Base-by-base conservation (phyloP, 805 yeast species). In the Yarrowia divulgata region DNA sequence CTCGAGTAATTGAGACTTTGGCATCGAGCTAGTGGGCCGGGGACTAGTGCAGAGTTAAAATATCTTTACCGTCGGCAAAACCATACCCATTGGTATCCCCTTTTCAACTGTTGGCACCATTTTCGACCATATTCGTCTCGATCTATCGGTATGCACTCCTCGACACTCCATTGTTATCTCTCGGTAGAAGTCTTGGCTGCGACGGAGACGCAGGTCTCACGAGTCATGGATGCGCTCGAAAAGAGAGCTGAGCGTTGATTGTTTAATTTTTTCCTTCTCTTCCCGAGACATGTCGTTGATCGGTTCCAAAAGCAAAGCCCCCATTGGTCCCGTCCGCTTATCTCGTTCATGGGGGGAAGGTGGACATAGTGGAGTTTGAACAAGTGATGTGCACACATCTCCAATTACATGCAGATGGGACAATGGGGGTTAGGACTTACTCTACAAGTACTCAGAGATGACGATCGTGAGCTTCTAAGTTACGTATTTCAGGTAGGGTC, bases 201-300 rank as follows among this genome's bases (percentile, higher is more conserved):
- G 40, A 34, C 57, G 40, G 57, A 34, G n/a, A 50, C 18, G 57
- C 57, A 50, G 9, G 19, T 34, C 23, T 6, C 57, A 50, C 57
- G 40, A 50, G 57, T 9, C 18, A 4, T 8, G 0, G 40, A n/a
- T 34, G 57, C 39, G 4, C 13, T 10, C 18, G 9, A 32, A 37
- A 32, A 49, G 19, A 32, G 13, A 16, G n/a, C 32, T 13, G 3
- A 16, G 39, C 54, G 3, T 49, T 32, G 18, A 23, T 23, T 32
- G 16, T 19, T 8, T 18, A 4, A n/a, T 40, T 35, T 50, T 50
- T 14, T 8, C 18, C 35, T 46, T 3, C 10, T 29, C 52, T 48
- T 29, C 32, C 35, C 35, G 52, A 48, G 52, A 48, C 52, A 48
- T 46, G 35, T 14, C 32, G 18, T 2, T 14, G 37, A 48, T 7